Conservation (phyloP, 257 asterid genomes). For the Orobanche coerulescens region DNA sequence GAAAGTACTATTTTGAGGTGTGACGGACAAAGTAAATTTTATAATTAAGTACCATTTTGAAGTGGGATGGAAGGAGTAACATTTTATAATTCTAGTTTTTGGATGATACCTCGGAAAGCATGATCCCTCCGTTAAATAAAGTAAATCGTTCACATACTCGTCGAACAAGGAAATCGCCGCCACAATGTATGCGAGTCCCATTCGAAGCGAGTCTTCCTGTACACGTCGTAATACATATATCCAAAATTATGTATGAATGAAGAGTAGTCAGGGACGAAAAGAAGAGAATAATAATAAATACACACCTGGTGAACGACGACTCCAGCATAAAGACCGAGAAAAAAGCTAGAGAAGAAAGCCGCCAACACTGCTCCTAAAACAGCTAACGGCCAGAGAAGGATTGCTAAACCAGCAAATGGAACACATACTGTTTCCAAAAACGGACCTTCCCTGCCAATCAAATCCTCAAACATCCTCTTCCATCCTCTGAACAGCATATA, state of each 20-base stretch:
- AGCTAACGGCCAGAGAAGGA: conserved; percentile 86
- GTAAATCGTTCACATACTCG: conserved; percentile 76
- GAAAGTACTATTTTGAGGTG: no score
- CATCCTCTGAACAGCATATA: conserved; percentile 79
- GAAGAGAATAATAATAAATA: neutral
- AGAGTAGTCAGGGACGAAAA: neutral
- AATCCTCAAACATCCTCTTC: conserved; percentile 79
- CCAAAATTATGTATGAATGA: neutral
- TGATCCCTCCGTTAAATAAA: conserved; percentile 71
- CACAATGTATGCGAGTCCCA: conserved; percentile 74
- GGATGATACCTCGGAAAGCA: conserved; percentile 75
- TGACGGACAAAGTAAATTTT: no score
- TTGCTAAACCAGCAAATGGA: conserved; percentile 84
- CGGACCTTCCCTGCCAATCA: conserved; percentile 88
- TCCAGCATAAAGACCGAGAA: conserved; percentile 70
- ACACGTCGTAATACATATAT: neutral
- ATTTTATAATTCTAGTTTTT: neutral
- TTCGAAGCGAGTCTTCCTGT: conserved; percentile 68
- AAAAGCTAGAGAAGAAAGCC: conserved; percentile 58
- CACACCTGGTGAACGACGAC: conserved; percentile 66
- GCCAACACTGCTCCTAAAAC: conserved; percentile 62
- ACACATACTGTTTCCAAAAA: conserved; percentile 83
- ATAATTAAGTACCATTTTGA: no score
- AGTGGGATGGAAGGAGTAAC: no score
- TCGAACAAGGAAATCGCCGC: conserved; percentile 68